A percentile compares a stretch with the other conserved stretches of the same genome.
Conservation (phyloP, 1,284 basidiomycete genomes). For the Chalciporus piperatoides region DNA sequence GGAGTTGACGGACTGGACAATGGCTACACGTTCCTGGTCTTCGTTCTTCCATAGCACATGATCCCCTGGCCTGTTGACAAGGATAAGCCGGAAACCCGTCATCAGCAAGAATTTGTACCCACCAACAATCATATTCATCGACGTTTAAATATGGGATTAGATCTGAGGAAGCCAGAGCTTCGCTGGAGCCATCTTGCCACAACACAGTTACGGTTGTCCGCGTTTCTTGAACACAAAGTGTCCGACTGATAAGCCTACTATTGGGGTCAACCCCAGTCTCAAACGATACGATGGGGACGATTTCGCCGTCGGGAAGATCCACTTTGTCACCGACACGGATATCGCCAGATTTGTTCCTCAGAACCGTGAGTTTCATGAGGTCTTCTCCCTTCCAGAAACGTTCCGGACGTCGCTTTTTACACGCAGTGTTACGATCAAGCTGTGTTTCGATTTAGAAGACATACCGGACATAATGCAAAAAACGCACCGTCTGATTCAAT, state of each 20-base stretch:
- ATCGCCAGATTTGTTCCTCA: constrained; percentile 62
- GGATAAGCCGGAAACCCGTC: constrained; percentile 2
- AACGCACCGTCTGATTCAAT: constrained; percentile 75
- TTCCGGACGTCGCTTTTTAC: constrained; percentile 60
- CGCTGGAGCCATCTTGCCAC: constrained; percentile 83
- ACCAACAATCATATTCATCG: constrained; percentile 86
- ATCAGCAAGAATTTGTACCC: constrained; percentile 26
- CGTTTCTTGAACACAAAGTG: constrained; percentile 67
- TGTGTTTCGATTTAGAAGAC: constrained; percentile 30
- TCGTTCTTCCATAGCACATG: constrained; percentile 85
- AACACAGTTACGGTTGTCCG: constrained; percentile 68
- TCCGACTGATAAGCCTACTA: constrained; percentile 48
- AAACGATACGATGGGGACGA: constrained; percentile 53
- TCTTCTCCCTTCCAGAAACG: constrained; percentile 73
- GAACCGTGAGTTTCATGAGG: constrained; percentile 61
- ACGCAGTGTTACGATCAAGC: constrained; percentile 57
- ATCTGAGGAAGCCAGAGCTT: constrained; percentile 56
- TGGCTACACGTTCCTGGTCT: constrained; percentile 60
- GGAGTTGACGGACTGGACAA: constrained; percentile 80
- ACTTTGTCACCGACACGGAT: constrained; percentile 70
- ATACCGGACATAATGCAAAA: not conserved
- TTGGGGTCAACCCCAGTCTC: constrained; percentile 45
- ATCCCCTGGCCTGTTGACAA: constrained; percentile 75
- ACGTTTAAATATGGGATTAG: constrained; percentile 81
- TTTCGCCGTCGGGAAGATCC: constrained; percentile 44